These are phyloP conservation scores for Mycogone perniciosa DNA, from an alignment of 2,329 filamentous ascomycete genomes.

Conservation along the genomic window DNA sequence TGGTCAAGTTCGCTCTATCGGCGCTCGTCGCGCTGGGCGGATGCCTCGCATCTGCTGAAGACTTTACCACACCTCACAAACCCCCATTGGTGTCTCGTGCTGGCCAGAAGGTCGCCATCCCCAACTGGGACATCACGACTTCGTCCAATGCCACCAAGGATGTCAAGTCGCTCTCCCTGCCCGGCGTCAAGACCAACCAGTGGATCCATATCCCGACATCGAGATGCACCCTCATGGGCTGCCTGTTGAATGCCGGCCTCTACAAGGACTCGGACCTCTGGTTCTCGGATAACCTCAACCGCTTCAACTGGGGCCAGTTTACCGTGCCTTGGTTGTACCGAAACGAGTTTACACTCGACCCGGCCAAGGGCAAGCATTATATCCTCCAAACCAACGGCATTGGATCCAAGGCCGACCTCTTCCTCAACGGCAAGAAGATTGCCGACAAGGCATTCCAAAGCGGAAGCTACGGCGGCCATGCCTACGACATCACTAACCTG, in stretches of 20 bases:
- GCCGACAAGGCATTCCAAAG: slow-evolving; percentile 42
- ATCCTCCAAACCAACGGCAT: slow-evolving; percentile 54
- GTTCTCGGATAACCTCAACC: slow-evolving; percentile 42
- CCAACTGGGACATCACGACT: slow-evolving; percentile 45
- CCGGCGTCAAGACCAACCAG: slow-evolving; percentile 38
- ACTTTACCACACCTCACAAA: background rate
- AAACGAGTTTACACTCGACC: slow-evolving; percentile 40
- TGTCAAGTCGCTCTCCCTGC: slow-evolving; percentile 33
- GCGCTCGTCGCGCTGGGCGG: slow-evolving; percentile 8
- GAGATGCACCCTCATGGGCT: slow-evolving; percentile 50
- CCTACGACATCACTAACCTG: slow-evolving; percentile 47
- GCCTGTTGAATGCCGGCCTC: slow-evolving; percentile 45
- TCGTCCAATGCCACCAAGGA: slow-evolving; percentile 30
- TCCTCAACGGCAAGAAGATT: slow-evolving; percentile 49
- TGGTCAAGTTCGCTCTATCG: slow-evolving; percentile 7
- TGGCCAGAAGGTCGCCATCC: slow-evolving; percentile 29
- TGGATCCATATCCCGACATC: slow-evolving; percentile 45
- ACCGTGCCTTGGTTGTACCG: slow-evolving; percentile 53
- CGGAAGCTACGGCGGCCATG: slow-evolving; percentile 51
- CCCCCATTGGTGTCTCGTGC: slow-evolving; percentile 18
- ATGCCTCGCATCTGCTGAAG: slow-evolving; percentile 8
- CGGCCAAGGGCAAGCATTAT: slow-evolving; percentile 35
- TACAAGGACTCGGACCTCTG: slow-evolving; percentile 50
- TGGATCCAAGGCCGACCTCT: slow-evolving; percentile 54
- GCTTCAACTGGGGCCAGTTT: slow-evolving; percentile 42